Evolutionary conservation across 2,329 filamentous ascomycete species (phyloP).

Genomic region (Paecilomyces formosus): DNA sequence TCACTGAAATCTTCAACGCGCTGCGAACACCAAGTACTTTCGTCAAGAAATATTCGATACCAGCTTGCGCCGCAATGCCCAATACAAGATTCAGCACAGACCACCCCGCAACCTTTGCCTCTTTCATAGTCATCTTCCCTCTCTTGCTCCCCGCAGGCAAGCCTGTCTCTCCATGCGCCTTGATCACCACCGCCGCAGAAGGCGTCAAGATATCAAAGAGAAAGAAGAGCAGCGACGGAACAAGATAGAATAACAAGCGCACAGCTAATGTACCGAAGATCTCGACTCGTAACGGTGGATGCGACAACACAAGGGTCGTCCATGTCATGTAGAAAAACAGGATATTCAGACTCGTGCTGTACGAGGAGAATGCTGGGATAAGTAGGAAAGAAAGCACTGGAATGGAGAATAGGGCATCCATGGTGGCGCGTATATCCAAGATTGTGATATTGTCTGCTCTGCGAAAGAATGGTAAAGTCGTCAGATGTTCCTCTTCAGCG

Average conservation of each 20-base stretch:
- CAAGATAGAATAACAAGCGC: slow-evolving; percentile 61
- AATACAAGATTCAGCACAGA: slow-evolving; percentile 50
- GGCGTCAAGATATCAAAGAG: slow-evolving; percentile 65
- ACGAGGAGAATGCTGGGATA: slow-evolving; percentile 48
- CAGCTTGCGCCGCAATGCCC: slow-evolving; percentile 46
- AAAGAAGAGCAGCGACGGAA: slow-evolving; percentile 66
- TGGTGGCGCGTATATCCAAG: slow-evolving; percentile 12
- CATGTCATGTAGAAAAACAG: slow-evolving; percentile 89
- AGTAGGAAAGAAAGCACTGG: slow-evolving; percentile 21
- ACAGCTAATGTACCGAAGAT: slow-evolving; percentile 62
- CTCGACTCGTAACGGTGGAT: slow-evolving; percentile 68
- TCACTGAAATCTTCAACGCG: slow-evolving; percentile 51
- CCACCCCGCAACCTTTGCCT: slow-evolving; percentile 46
- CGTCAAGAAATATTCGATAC: slow-evolving; percentile 49
- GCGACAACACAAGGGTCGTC: slow-evolving; percentile 72
- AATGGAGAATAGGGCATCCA: slow-evolving; percentile 47
- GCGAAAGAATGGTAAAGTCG: neutral
- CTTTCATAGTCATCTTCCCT: slow-evolving; percentile 31
- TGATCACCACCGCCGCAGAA: slow-evolving; percentile 60
- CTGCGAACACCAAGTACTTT: slow-evolving; percentile 47
- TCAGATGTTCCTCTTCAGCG: neutral
- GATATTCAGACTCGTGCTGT: slow-evolving; percentile 72
- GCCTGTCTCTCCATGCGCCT: slow-evolving; percentile 53
- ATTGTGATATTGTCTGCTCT: neutral
- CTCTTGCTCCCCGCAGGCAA: slow-evolving; percentile 37